These are phyloP conservation scores for Pyrrhoderma lamaoense DNA, from an alignment of 1,284 basidiomycete species.

Conservation along the genomic window DNA sequence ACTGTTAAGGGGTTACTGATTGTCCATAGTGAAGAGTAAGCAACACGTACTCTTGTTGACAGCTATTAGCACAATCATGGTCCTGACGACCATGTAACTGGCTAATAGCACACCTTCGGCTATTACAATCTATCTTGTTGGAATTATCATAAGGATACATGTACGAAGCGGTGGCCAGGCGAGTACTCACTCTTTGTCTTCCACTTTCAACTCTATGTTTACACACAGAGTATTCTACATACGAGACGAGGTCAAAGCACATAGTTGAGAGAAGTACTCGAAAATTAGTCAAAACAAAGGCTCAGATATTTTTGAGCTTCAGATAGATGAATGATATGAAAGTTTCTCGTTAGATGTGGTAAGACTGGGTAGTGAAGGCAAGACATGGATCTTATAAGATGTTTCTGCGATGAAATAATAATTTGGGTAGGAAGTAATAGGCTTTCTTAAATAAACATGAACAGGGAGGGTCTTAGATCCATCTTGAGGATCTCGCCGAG, in stretches of 20 bases:
- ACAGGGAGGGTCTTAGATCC: too few relatives aligned
- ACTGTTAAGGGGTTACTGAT: neutral
- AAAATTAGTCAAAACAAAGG: neutral
- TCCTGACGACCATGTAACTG: slow-evolving; percentile 26
- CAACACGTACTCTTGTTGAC: slow-evolving; percentile 31
- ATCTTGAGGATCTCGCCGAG: too few relatives aligned
- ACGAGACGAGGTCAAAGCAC: slow-evolving; percentile 36
- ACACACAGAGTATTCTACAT: slow-evolving; percentile 30
- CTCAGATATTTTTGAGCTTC: too few relatives aligned
- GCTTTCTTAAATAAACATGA: too few relatives aligned
- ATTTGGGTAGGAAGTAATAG: too few relatives aligned
- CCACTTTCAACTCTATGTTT: slow-evolving; percentile 29
- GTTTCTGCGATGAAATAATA: too few relatives aligned
- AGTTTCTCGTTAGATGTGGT: too few relatives aligned
- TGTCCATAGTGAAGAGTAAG: neutral
- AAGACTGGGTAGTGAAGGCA: too few relatives aligned
- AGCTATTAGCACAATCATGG: slow-evolving; percentile 34
- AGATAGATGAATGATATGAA: too few relatives aligned
- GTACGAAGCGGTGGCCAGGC: neutral
- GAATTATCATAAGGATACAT: neutral
- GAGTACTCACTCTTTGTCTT: slow-evolving; percentile 31
- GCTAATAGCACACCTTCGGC: slow-evolving; percentile 32
- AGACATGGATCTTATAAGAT: too few relatives aligned
- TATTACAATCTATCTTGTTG: slow-evolving; percentile 41
- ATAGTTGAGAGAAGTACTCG: slow-evolving; percentile 25